Evolutionary conservation across 1,139 yeast genomes (phyloP).

Genomic region (Hemisphaericaspora lyxosophila): DNA sequence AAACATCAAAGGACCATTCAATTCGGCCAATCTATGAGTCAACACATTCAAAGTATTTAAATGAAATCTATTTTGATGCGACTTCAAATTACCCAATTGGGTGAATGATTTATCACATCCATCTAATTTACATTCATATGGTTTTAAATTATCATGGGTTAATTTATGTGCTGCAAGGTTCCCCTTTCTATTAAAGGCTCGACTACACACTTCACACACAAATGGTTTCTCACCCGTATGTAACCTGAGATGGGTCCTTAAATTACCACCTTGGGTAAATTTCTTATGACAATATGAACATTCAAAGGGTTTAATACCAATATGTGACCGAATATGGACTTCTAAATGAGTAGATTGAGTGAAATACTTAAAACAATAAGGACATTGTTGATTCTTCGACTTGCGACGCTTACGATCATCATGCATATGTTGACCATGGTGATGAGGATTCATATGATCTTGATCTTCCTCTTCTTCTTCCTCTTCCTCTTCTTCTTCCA

Average conservation of each 20-base stretch:
- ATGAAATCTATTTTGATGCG: constrained; percentile 91
- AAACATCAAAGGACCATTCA: constrained; percentile 43
- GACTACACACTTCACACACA: constrained; percentile 68
- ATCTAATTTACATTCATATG: constrained; percentile 78
- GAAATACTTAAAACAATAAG: constrained; percentile 66
- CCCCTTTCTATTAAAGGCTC: constrained; percentile 84
- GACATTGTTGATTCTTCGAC: constrained; percentile 62
- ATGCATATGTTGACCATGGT: constrained; percentile 15
- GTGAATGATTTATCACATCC: constrained; percentile 83
- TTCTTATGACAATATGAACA: constrained; percentile 78
- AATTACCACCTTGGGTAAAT: constrained; percentile 90
- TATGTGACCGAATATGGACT: constrained; percentile 75
- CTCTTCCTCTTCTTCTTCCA: constrained; percentile 20
- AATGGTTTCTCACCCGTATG: constrained; percentile 94
- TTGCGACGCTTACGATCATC: constrained; percentile 27
- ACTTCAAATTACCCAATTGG: constrained; percentile 87
- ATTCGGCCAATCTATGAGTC: constrained; percentile 63
- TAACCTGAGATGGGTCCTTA: constrained; percentile 80
- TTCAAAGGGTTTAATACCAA: constrained; percentile 75
- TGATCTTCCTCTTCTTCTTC: constrained; percentile 18
- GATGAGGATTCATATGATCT: constrained; percentile 11
- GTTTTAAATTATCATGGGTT: constrained; percentile 78
- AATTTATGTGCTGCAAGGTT: constrained; percentile 82
- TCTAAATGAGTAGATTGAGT: constrained; percentile 78
- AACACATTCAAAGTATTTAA: constrained; percentile 63